phyloP scores from a whole-genome alignment of 306 rosid species.

The Fragaria vesca region DNA sequence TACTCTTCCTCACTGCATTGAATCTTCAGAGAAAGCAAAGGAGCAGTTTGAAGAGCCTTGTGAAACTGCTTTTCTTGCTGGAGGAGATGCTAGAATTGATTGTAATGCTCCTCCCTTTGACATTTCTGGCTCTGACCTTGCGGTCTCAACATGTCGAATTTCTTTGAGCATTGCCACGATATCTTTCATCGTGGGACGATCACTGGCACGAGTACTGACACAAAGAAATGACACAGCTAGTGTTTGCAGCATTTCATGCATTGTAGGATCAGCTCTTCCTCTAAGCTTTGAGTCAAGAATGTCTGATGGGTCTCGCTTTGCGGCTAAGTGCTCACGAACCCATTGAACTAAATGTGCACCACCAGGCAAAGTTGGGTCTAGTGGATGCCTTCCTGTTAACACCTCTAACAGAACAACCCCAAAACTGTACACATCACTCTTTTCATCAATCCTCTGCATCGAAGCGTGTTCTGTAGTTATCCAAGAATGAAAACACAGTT shows the following conservation, averaged over 20 bases:
- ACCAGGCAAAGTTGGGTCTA: slow-evolving; percentile 80
- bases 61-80: slow-evolving; percentile 45
- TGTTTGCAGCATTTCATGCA: slow-evolving; percentile 76
- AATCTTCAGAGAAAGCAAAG: slow-evolving; percentile 75
- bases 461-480: slow-evolving; percentile 62
- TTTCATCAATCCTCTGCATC: slow-evolving; percentile 57
- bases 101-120: slow-evolving; percentile 41
- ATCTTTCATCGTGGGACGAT: slow-evolving; percentile 85
- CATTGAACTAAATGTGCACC: slow-evolving; percentile 71
- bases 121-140: slow-evolving; percentile 40
- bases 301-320: slow-evolving; percentile 44
- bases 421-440: slow-evolving; percentile 82
- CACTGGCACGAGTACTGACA: slow-evolving; percentile 41
- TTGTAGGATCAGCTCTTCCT: slow-evolving; percentile 55
- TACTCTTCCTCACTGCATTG: slow-evolving; percentile 23
- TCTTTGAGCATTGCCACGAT: slow-evolving; percentile 76
- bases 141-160: slow-evolving; percentile 43
- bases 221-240: slow-evolving; percentile 71
- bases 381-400: slow-evolving; percentile 85
- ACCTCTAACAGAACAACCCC: slow-evolving; percentile 83
- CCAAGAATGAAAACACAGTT: slow-evolving; percentile 24
- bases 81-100: slow-evolving; percentile 43
- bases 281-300: slow-evolving; percentile 74
- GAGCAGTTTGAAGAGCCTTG: slow-evolving; percentile 73
- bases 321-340: slow-evolving; percentile 67